Evolutionary conservation across 1,139 yeast species (phyloP).

Genomic region (Entelexis paramagnoliae): DNA sequence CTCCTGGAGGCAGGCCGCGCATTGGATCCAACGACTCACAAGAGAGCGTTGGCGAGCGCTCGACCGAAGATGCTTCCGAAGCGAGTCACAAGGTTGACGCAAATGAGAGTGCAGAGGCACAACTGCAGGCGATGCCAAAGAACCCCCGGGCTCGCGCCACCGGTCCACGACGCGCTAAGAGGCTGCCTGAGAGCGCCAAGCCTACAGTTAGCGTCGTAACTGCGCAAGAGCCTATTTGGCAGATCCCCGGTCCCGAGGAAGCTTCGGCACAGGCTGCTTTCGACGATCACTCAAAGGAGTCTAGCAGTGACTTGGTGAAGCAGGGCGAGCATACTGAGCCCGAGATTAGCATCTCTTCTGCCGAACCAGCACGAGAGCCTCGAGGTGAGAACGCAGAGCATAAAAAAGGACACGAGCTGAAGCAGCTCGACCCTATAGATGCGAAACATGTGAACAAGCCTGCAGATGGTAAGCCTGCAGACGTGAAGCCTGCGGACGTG

Average conservation of each 20-base stretch:
- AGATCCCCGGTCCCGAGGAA: not conserved
- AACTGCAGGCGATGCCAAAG: constrained; percentile 23
- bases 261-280: not conserved
- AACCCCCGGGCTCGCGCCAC: constrained; percentile 43
- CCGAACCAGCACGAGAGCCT: too few relatives aligned
- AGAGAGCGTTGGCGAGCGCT: constrained; percentile 11
- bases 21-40: constrained; percentile 17
- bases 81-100: constrained; percentile 9
- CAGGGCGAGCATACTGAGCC: not conserved
- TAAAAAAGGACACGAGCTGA: too few relatives aligned
- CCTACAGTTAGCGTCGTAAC: constrained; percentile 24
- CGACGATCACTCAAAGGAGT: too few relatives aligned
- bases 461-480: too few relatives aligned
- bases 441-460: too few relatives aligned
- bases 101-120: constrained; percentile 23
- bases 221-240: constrained; percentile 26
- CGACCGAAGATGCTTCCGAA: not conserved
- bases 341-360: too few relatives aligned
- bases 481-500: too few relatives aligned
- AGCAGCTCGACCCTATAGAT: too few relatives aligned
- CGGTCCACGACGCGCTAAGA: constrained; percentile 55
- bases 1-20: constrained; percentile 23
- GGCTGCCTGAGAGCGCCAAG: constrained; percentile 48
- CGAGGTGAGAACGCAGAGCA: too few relatives aligned
- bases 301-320: not conserved